Evolutionary conservation across 169 alveolate genomes (phyloP).

Genomic region (Cryptosporidium ubiquitum): DNA sequence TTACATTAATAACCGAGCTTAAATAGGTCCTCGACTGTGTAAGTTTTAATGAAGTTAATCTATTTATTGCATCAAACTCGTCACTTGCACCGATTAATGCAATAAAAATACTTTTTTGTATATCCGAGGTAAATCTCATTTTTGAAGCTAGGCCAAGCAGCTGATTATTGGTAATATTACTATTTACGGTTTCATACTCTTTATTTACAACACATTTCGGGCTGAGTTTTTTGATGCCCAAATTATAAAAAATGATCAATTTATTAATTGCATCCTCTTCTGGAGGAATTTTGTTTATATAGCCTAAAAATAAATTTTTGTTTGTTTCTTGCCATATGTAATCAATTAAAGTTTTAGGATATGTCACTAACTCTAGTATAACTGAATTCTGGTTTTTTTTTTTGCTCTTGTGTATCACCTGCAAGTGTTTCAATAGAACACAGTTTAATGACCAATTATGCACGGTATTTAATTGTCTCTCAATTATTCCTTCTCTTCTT

Average conservation of each 20-base stretch:
- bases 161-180: background rate
- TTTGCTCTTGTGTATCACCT: background rate
- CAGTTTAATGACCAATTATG: conserved; percentile 39
- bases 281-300: background rate
- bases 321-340: conserved; percentile 19
- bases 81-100: conserved; percentile 55
- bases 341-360: conserved; percentile 32
- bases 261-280: background rate
- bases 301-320: background rate
- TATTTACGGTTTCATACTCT: background rate
- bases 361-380: conserved; percentile 21
- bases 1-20: conserved; percentile 17
- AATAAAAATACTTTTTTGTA: conserved; percentile 64
- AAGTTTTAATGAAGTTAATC: conserved; percentile 37
- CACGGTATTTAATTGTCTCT: conserved; percentile 30
- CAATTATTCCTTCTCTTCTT: conserved; percentile 46
- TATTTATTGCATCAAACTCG: conserved; percentile 35
- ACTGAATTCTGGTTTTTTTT: background rate
- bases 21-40: conserved; percentile 20
- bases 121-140: conserved; percentile 51
- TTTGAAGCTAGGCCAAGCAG: conserved; percentile 43
- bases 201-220: background rate
- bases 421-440: background rate
- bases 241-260: background rate
- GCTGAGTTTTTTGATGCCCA: background rate